Conservation (phyloP, 768 basidiomycete genomes). For the Collybia mongolica region DNA sequence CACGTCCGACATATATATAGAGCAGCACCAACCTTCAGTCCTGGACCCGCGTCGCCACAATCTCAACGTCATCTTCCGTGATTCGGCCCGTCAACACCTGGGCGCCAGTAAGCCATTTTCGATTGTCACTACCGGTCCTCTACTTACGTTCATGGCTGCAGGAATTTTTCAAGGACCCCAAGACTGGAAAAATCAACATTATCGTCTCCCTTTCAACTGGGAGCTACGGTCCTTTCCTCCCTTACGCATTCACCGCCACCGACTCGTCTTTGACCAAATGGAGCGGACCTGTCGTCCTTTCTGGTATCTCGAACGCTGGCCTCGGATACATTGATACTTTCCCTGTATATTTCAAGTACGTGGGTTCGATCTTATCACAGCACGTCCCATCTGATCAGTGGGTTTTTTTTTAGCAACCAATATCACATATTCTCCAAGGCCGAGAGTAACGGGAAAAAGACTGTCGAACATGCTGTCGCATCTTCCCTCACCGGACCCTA, state of each 20-base stretch:
- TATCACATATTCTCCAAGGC: slow-evolving; percentile 35
- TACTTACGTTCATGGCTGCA: slow-evolving; percentile 5
- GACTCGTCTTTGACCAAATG: slow-evolving; percentile 27
- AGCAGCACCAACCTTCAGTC: slow-evolving; percentile 28
- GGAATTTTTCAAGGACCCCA: slow-evolving; percentile 37
- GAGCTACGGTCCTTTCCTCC: slow-evolving; percentile 33
- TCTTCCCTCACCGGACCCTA: slow-evolving; percentile 32
- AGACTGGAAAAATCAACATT: slow-evolving; percentile 29
- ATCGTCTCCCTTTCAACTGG: slow-evolving; percentile 33
- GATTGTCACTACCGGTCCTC: background rate
- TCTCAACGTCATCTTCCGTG: slow-evolving; percentile 24
- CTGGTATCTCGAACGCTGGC: slow-evolving; percentile 32
- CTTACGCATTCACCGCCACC: slow-evolving; percentile 30
- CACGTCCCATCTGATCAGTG: background rate
- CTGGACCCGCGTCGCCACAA: slow-evolving; percentile 27
- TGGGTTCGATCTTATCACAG: background rate
- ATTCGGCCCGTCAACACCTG: slow-evolving; percentile 32
- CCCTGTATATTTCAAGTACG: slow-evolving; percentile 32
- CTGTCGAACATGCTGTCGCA: slow-evolving; percentile 29
- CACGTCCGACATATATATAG: slow-evolving; percentile 7
- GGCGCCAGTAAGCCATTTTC: slow-evolving; percentile 23
- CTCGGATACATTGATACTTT: slow-evolving; percentile 34
- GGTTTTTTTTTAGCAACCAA: slow-evolving; percentile 19
- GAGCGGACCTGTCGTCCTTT: slow-evolving; percentile 29
- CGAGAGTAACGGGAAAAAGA: slow-evolving; percentile 29